Evolutionary conservation across 2,329 filamentous ascomycete species (phyloP).

Genomic region (Neopestalotiopsis sp.): DNA sequence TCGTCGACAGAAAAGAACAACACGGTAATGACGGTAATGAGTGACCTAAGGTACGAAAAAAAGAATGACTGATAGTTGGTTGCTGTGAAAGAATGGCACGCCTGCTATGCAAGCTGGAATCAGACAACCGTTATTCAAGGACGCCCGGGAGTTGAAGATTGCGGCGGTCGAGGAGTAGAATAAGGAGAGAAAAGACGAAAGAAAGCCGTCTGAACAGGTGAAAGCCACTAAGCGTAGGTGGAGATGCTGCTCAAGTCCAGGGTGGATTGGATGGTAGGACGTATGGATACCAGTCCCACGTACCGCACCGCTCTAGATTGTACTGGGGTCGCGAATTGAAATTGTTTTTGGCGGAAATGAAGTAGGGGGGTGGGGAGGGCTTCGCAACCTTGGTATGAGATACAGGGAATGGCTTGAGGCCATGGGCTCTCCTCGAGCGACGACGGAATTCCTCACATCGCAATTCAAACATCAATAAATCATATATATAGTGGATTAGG

Average conservation of each 20-base stretch:
- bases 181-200: constrained; percentile 33
- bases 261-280: neutral
- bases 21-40: constrained; percentile 25
- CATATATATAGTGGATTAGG: neutral
- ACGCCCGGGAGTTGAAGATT: constrained; percentile 29
- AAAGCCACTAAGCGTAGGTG: constrained; percentile 24
- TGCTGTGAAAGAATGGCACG: constrained; percentile 58
- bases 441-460: constrained; percentile 2
- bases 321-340: constrained; percentile 35
- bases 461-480: neutral
- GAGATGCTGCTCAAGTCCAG: constrained; percentile 15
- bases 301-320: constrained; percentile 9
- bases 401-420: neutral
- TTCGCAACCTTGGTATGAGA: neutral
- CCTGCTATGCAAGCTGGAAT: constrained; percentile 58
- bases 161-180: constrained; percentile 33
- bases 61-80: constrained; percentile 47
- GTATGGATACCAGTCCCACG: constrained; percentile 14
- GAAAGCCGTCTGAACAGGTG: constrained; percentile 26
- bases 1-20: neutral
- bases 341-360: constrained; percentile 37
- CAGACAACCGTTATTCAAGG: constrained; percentile 40
- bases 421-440: neutral
- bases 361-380: constrained; percentile 37
- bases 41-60: constrained; percentile 32